These are phyloP conservation scores for Magnusiomyces ingens DNA, from an alignment of 1,139 yeast genomes.

Conservation along the genomic window DNA sequence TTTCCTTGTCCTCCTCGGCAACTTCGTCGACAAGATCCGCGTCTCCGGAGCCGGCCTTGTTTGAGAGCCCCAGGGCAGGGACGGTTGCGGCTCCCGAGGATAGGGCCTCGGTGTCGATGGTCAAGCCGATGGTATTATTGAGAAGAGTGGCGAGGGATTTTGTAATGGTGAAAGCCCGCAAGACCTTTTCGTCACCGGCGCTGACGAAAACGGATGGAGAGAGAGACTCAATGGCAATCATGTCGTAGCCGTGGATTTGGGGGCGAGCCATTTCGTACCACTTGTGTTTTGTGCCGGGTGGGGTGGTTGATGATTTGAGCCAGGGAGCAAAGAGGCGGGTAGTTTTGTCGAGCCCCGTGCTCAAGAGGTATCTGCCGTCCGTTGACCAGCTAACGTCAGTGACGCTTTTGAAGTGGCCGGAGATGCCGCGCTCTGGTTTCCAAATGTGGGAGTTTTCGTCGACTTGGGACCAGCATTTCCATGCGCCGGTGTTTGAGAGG, in stretches of 20 bases:
- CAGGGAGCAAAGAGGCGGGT: constrained; percentile 75
- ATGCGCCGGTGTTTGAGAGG: constrained; percentile 68
- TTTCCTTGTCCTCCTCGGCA: constrained; percentile 29
- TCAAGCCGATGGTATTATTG: constrained; percentile 43
- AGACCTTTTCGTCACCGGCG: constrained; percentile 92
- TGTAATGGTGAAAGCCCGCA: constrained; percentile 90
- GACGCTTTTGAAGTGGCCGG: constrained; percentile 70
- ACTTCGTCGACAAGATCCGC: constrained; percentile 15
- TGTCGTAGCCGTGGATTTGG: constrained; percentile 96
- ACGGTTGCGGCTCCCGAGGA: constrained; percentile 75
- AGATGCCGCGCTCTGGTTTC: constrained; percentile 53
- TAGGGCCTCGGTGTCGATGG: constrained; percentile 33
- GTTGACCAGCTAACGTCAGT: constrained; percentile 80
- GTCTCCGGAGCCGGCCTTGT: constrained; percentile 41
- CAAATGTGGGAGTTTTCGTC: constrained; percentile 38
- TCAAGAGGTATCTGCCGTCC: constrained; percentile 58
- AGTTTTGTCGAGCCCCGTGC: constrained; percentile 89
- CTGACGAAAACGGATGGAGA: constrained; percentile 65
- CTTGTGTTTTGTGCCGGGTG: constrained; percentile 16
- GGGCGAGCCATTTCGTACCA: constrained; percentile 97
- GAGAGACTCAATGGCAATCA: constrained; percentile 73
- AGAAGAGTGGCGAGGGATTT: constrained; percentile 62
- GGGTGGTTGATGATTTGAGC: constrained; percentile 24
- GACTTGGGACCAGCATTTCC: constrained; percentile 63
- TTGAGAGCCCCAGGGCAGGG: constrained; percentile 91